These are phyloP conservation scores for Globisporangium middletonii DNA, from an alignment of 352 stramenopile genomes.

Conservation along the genomic window DNA sequence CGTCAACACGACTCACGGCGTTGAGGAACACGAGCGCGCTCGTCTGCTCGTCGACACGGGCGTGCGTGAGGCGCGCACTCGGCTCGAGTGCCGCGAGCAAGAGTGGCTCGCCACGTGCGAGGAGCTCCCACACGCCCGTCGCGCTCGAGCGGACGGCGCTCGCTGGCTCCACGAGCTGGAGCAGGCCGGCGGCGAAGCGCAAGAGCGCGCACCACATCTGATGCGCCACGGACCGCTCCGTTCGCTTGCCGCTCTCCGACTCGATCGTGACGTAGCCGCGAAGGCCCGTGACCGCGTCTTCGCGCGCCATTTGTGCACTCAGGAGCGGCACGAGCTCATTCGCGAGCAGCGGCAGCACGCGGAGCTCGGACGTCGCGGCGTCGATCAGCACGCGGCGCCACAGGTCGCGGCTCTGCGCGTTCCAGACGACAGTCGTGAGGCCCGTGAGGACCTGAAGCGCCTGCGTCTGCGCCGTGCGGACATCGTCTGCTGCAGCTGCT, in stretches of 20 bases:
- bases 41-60: constrained; percentile 41
- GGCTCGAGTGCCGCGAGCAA: constrained; percentile 32
- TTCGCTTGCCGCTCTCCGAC: neutral
- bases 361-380: constrained; percentile 16
- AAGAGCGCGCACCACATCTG: constrained; percentile 58
- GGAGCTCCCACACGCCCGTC: constrained; percentile 45
- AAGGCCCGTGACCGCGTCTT: constrained; percentile 22
- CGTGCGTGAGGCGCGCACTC: constrained; percentile 29
- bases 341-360: constrained; percentile 41
- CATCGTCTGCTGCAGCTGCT: constrained; percentile 10
- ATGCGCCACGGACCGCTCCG: constrained; percentile 37
- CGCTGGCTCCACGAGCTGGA: constrained; percentile 20
- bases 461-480: constrained; percentile 26
- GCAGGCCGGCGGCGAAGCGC: constrained; percentile 32
- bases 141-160: neutral
- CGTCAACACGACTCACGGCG: constrained; percentile 26
- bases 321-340: constrained; percentile 41
- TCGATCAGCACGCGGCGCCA: constrained; percentile 44
- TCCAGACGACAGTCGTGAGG: constrained; percentile 47
- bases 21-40: constrained; percentile 36
- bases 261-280: constrained; percentile 27
- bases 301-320: constrained; percentile 28
- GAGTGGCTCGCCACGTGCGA: constrained; percentile 39
- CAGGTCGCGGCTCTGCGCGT: constrained; percentile 35
- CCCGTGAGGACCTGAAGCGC: constrained; percentile 40